Conservation (phyloP, 768 basidiomycete species). For the Scleroderma citrinum region DNA sequence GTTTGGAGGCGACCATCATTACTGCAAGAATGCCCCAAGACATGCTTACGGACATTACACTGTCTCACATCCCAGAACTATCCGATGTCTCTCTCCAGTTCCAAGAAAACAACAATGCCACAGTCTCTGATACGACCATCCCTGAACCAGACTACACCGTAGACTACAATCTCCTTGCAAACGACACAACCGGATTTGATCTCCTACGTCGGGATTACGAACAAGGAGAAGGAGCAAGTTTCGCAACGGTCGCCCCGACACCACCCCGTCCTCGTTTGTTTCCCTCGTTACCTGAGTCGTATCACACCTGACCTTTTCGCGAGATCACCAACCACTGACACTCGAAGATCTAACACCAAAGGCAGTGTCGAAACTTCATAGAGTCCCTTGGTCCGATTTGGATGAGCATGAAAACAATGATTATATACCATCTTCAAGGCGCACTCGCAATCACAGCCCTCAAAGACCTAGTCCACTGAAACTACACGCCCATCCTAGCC, state of each 20-base stretch:
- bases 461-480: neutral
- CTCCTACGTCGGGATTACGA: constrained; percentile 28
- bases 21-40: constrained; percentile 9
- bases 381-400: neutral
- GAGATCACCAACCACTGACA: constrained; percentile 24
- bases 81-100: constrained; percentile 45
- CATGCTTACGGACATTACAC: constrained; percentile 38
- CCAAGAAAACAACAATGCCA: constrained; percentile 30
- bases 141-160: neutral
- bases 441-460: neutral
- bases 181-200: constrained; percentile 33
- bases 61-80: constrained; percentile 50
- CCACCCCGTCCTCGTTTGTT: neutral
- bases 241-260: constrained; percentile 12
- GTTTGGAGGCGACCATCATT: no score
- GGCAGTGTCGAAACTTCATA: constrained; percentile 11
- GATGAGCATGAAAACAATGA: neutral
- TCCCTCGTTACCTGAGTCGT: neutral
- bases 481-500: neutral
- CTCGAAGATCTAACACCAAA: constrained; percentile 39
- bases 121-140: constrained; percentile 12
- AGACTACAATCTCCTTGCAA: constrained; percentile 26
- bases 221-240: constrained; percentile 33
- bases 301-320: neutral
- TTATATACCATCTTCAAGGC: neutral